phyloP scores from a whole-genome alignment of 169 alveolate species.

The Eimeria maxima region DNA sequence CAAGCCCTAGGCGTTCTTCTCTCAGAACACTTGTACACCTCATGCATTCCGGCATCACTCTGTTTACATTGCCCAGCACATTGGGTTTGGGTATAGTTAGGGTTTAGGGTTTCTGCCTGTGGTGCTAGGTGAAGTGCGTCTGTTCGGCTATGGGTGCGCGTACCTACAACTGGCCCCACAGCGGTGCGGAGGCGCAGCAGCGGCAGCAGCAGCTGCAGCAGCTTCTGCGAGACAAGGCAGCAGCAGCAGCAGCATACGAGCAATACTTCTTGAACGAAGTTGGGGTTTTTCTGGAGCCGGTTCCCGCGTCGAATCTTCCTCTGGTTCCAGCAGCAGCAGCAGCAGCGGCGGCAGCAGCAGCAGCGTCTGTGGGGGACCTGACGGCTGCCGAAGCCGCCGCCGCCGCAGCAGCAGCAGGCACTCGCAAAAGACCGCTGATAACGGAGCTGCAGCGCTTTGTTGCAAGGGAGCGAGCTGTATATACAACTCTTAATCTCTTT shows the following conservation, averaged over 20 bases:
- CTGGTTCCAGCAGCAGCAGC: conserved; percentile 86
- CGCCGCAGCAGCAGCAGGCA: conserved; percentile 66
- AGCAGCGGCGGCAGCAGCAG: conserved; percentile 72
- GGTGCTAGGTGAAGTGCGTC: conserved; percentile 48
- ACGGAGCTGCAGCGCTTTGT: conserved; percentile 97
- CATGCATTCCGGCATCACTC: too few relatives aligned
- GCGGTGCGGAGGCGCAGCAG: conserved; percentile 85
- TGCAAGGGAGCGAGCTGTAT: conserved; percentile 96
- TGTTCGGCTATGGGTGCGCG: conserved; percentile 76
- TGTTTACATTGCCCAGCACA: background rate
- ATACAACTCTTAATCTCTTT: conserved; percentile 95
- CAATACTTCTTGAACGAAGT: conserved; percentile 93
- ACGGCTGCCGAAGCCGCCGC: conserved; percentile 44
- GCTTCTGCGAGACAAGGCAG: conserved; percentile 92
- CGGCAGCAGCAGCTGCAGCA: conserved; percentile 88
- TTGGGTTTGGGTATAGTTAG: conserved; percentile 49
- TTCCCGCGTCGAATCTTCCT: conserved; percentile 78
- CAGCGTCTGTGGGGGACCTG: conserved; percentile 13
- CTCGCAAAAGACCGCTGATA: conserved; percentile 87
- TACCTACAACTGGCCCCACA: conserved; percentile 62
- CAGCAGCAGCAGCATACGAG: conserved; percentile 94
- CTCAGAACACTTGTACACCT: background rate
- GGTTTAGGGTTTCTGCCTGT: conserved; percentile 37
- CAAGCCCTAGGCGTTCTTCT: background rate
- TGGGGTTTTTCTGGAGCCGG: conserved; percentile 91